These are phyloP conservation scores for Tardiomyces digboiensis DNA, from an alignment of 1,139 yeast genomes.

Conservation along the genomic window DNA sequence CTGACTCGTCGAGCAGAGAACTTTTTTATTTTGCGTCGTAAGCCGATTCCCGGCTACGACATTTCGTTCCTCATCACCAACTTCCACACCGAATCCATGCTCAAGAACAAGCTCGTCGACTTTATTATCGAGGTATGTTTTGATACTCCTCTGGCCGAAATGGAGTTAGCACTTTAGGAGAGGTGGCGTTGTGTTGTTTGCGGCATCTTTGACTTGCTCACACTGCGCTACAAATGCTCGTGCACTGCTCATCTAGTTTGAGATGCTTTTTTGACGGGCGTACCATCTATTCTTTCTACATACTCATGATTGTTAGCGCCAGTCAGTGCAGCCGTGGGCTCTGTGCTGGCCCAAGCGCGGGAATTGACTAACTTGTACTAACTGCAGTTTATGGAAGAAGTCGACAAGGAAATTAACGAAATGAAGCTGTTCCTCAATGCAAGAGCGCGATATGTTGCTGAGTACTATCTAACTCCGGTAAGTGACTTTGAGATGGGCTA, in stretches of 20 bases:
- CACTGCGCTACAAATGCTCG: too few relatives aligned
- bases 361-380: conserved; percentile 3
- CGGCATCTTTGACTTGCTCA: too few relatives aligned
- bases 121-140: conserved; percentile 61
- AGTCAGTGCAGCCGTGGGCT: too few relatives aligned
- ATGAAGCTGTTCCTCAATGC: conserved; percentile 97
- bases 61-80: conserved; percentile 90
- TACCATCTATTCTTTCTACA: too few relatives aligned
- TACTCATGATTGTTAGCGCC: too few relatives aligned
- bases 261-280: too few relatives aligned
- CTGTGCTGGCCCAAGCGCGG: conserved; percentile 1
- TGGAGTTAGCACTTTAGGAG: not conserved
- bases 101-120: conserved; percentile 91
- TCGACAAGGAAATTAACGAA: conserved; percentile 96
- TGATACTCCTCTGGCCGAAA: too few relatives aligned
- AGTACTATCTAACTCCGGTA: conserved; percentile 52
- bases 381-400: conserved; percentile 83
- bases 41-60: conserved; percentile 86
- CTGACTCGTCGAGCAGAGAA: conserved; percentile 94
- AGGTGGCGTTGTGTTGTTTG: too few relatives aligned
- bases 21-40: conserved; percentile 84
- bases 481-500: too few relatives aligned
- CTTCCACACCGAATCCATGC: conserved; percentile 92
- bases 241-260: too few relatives aligned
- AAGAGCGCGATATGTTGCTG: conserved; percentile 96